Evolutionary conservation across 148 eudicot genomes (phyloP), one percentile per base, ranked within the genome.

Genomic region (Dianthus caryophyllus): DNA sequence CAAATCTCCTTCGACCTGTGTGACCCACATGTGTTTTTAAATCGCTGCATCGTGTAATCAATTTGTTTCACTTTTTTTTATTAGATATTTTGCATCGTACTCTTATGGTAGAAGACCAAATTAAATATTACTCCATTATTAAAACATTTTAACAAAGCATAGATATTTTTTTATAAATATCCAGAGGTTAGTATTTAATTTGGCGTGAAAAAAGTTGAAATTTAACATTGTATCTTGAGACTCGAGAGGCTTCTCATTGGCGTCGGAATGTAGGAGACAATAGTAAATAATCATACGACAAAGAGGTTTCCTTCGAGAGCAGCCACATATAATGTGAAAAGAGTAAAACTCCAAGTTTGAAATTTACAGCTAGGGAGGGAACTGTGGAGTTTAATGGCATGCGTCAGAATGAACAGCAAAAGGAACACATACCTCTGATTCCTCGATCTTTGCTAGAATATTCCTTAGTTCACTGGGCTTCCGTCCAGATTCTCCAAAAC

Each of bases 401-500:
- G 15, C 36, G 9, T 59, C 16, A 59, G 9, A 73, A 22, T 53
- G 17, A 30, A 58, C n/a, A 36, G 46, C 9, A 50, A 73, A 67
- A 73, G 65, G 27, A 70, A n/a, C 61, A 75, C 85, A 21, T 49
- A 95, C 99, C 97, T 95, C 99, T 55, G 97, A 88, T 79, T 95
- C 99, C 79, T 95, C 99, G 41, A 95, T 90, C 79, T 91, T 90
- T 58, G 96, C 93, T 79, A 95, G 81, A 64, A 90, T 93, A 72
- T 81, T 81, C 81, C 96, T 86, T 71, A 95, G 62, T 71, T 90
- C 99, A 81, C 78, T 95, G 68, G 91, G 84, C 81, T 85, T 88
- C 70, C 91, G 81, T 29, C 97, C 99, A 72, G 96, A 87, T 83
- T 95, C 99, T 65, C 96, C 91, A 79, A 95, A 95, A 44, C 99